These are phyloP conservation scores for Acacia confusa DNA, from an alignment of 306 rosid species.

Conservation along the genomic window DNA sequence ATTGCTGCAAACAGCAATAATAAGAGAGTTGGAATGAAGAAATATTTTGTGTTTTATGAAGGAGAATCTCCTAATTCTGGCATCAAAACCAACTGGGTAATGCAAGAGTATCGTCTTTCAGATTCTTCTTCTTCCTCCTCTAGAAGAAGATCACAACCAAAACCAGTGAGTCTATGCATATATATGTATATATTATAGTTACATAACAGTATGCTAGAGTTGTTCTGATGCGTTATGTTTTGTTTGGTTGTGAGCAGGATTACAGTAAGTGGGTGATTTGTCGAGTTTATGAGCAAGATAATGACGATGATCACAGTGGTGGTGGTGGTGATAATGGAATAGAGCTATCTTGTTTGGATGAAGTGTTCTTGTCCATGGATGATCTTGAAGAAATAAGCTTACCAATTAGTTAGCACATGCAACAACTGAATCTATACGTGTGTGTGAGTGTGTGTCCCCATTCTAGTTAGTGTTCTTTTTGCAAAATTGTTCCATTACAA, in stretches of 20 bases:
- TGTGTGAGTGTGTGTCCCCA: neutral
- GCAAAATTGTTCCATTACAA: neutral
- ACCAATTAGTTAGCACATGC: conserved; percentile 35
- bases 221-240: neutral
- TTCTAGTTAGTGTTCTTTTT: neutral
- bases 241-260: conserved; percentile 56
- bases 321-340: conserved; percentile 28
- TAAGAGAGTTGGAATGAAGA: conserved; percentile 72
- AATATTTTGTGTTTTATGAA: conserved; percentile 54
- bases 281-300: conserved; percentile 64
- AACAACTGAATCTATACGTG: neutral
- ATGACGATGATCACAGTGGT: neutral
- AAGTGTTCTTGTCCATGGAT: conserved; percentile 67
- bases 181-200: neutral
- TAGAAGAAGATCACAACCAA: conserved; percentile 50
- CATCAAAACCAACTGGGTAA: conserved; percentile 77
- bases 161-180: conserved; percentile 43
- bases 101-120: conserved; percentile 81
- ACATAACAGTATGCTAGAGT: neutral
- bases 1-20: conserved; percentile 32
- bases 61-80: conserved; percentile 57
- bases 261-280: conserved; percentile 76
- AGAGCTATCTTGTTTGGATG: conserved; percentile 68
- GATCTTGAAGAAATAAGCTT: conserved; percentile 74
- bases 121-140: conserved; percentile 42